Base-by-base conservation (phyloP, 2,329 filamentous ascomycete genomes). In the Fusarium buharicum region DNA sequence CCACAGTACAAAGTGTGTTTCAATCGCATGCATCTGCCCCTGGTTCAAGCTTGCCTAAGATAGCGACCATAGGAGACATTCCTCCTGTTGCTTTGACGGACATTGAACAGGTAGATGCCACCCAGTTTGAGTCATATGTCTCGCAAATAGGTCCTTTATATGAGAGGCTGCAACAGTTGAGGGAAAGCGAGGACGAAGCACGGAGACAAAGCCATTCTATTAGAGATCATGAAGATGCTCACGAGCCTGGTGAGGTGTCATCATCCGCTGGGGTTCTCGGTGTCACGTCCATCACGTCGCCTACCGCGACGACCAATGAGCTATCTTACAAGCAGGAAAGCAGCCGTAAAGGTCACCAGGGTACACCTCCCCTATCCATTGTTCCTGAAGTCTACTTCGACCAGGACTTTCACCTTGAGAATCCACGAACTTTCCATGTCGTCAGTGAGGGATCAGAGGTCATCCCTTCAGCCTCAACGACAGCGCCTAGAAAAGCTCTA, bases 371-470 rank as follows among this genome's bases (percentile, higher is more conserved):
- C 0, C 75, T 98, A 20, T 94, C 92, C 4, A 97, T 93, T 0
- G 96, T 99, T 39, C 94, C 94, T 0, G 84, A 80, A 41, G 91
- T 98, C 14, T 99, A 98, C 73, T 97, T 97, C 67, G 94, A 97
- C 48, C 90, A 96, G 24, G 89, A 93, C 68, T 99, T 99, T 68
- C 93, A 92, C 69, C 84, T 99, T 5, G 94, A 98, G 72, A 98
- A 98, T 62, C 94, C 94, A 0, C 86, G 94, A 45, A 98, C 91
- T 0, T 99, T 99, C 73, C 94, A 98, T 73, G 88, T 97, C 18
- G 93, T 98, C 14, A 97, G 93, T 71, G 94, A 98, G 75, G 86
- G 92, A 54, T 96, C 94, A 10, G 94, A 97, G 74, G 91, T 98
- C 14, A 89, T 98, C 11, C 85, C 46, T 77, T 82, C 0, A 76